Conservation (phyloP, 495 filamentous ascomycete genomes). For the Xylaria intraflava region DNA sequence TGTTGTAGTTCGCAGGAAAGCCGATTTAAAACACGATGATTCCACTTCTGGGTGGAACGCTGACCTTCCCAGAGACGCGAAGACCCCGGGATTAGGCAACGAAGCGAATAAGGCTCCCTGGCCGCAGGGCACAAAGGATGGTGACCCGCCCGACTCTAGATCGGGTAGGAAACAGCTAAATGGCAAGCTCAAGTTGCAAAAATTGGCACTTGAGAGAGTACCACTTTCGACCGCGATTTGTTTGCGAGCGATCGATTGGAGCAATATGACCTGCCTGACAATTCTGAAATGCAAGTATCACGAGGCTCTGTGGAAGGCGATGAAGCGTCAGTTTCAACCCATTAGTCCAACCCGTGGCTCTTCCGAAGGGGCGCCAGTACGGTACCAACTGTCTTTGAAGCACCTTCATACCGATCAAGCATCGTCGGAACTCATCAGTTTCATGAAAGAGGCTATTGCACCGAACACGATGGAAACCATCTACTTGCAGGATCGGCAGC, state of each 20-base stretch:
- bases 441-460: conserved; percentile 77
- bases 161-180: conserved; percentile 26
- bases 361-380: conserved; percentile 28
- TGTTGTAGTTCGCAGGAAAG: conserved; percentile 12
- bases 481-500: conserved; percentile 69
- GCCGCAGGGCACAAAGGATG: neutral
- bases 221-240: conserved; percentile 63
- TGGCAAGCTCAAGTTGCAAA: conserved; percentile 61
- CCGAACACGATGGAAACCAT: conserved; percentile 81
- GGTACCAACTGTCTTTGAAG: conserved; percentile 70
- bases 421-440: conserved; percentile 69
- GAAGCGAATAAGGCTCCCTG: neutral
- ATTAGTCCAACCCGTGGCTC: conserved; percentile 22
- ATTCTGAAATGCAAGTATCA: conserved; percentile 73
- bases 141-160: neutral
- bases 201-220: conserved; percentile 79
- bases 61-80: neutral
- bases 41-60: neutral
- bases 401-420: conserved; percentile 77
- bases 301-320: conserved; percentile 73
- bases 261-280: conserved; percentile 66
- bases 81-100: neutral
- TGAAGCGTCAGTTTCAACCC: conserved; percentile 69
- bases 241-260: conserved; percentile 73
- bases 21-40: conserved; percentile 6